phyloP scores from a whole-genome alignment of 2,329 filamentous ascomycete species.

The Amauroascus niger region DNA sequence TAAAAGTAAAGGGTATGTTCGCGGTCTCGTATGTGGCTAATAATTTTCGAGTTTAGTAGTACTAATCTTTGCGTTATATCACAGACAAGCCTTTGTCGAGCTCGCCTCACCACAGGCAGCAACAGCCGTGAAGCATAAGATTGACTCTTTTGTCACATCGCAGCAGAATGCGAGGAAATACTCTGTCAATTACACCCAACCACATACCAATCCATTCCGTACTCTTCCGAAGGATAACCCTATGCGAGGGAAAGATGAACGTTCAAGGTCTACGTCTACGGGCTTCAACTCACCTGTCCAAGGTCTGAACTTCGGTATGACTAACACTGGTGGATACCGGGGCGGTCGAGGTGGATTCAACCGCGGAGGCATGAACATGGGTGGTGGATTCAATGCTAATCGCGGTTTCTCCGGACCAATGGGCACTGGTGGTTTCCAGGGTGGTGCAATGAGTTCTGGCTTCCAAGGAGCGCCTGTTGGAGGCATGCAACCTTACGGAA shows the following conservation, averaged over 20 bases:
- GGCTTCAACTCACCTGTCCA: conserved; percentile 36
- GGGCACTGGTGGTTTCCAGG: conserved; percentile 35
- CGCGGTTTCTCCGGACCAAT: conserved; percentile 41
- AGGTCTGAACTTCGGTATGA: conserved; percentile 36
- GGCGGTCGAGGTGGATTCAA: conserved; percentile 45
- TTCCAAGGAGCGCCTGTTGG: conserved; percentile 41
- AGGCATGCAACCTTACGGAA: conserved; percentile 43
- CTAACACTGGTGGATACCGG: conserved; percentile 45
- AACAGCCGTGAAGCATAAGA: conserved; percentile 70
- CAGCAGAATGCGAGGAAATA: conserved; percentile 55
- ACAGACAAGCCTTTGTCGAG: conserved; percentile 69
- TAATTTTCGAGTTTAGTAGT: not conserved
- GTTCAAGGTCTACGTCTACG: conserved; percentile 44
- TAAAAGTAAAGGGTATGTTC: conserved; percentile 84
- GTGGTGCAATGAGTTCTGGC: conserved; percentile 34
- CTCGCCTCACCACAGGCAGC: conserved; percentile 75
- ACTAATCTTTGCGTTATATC: not conserved
- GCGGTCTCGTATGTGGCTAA: not conserved
- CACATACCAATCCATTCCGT: conserved; percentile 75
- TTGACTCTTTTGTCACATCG: conserved; percentile 55
- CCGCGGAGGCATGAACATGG: conserved; percentile 41
- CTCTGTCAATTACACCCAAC: conserved; percentile 63
- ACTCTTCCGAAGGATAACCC: conserved; percentile 84
- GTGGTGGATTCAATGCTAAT: conserved; percentile 43
- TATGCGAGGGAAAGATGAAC: conserved; percentile 55